These are phyloP conservation scores for Nemophila menziesii DNA, from an alignment of 257 asterid genomes.

Conservation along the genomic window DNA sequence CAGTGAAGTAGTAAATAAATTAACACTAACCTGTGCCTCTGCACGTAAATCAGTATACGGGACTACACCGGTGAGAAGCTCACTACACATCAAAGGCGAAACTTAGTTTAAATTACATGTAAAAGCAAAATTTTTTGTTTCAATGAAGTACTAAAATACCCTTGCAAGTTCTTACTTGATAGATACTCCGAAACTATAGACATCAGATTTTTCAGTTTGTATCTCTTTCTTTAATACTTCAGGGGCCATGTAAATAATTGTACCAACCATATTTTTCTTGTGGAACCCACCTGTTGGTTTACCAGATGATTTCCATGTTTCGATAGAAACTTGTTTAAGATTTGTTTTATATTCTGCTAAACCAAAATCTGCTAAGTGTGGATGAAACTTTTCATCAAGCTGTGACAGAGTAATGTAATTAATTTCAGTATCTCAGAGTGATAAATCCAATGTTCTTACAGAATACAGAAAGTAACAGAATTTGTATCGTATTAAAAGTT, in stretches of 20 bases:
- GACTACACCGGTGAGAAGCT: constrained; percentile 85
- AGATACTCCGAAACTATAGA: constrained; percentile 83
- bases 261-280: constrained; percentile 91
- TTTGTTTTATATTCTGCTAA: constrained; percentile 70
- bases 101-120: no score
- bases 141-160: neutral
- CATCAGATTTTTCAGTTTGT: constrained; percentile 91
- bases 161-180: constrained; percentile 50
- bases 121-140: no score
- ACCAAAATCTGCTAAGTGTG: constrained; percentile 87
- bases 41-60: constrained; percentile 98
- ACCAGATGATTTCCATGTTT: constrained; percentile 78
- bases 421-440: neutral
- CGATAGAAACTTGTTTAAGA: constrained; percentile 54
- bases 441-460: neutral
- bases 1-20: constrained; percentile 2
- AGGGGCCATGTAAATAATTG: constrained; percentile 96
- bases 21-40: constrained; percentile 65
- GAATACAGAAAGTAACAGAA: neutral
- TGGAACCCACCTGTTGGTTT: constrained; percentile 99
- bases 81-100: constrained; percentile 38
- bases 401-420: constrained; percentile 24
- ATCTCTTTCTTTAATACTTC: constrained; percentile 77
- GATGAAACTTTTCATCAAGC: constrained; percentile 54
- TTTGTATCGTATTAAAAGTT: constrained; percentile 6